phyloP scores from a whole-genome alignment of 2,329 filamentous ascomycete genomes.

The Fusarium sp. region DNA sequence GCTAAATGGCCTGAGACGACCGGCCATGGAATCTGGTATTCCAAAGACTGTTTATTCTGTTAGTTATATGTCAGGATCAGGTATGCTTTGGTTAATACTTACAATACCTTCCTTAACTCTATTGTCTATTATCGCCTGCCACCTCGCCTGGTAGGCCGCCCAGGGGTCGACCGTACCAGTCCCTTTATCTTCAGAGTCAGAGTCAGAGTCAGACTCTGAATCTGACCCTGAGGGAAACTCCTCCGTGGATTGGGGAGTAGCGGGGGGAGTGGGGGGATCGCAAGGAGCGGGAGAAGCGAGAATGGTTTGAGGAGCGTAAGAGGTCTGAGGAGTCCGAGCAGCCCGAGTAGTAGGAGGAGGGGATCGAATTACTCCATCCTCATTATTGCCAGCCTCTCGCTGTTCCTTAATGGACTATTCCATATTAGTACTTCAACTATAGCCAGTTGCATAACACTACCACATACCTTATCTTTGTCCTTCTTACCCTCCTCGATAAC shows the following conservation, averaged over 20 bases:
- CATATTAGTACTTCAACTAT: neutral
- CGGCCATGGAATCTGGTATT: neutral
- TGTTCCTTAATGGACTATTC: neutral
- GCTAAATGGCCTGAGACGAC: neutral
- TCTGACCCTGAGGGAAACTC: neutral
- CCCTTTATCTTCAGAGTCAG: neutral
- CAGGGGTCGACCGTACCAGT: neutral
- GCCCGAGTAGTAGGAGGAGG: too few relatives aligned
- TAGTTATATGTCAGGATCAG: neutral
- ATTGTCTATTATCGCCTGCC: neutral
- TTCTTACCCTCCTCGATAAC: accelerated
- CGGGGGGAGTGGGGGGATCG: too few relatives aligned
- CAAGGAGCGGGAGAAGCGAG: too few relatives aligned
- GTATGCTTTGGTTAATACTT: neutral
- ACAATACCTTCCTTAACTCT: neutral
- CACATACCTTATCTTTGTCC: neutral
- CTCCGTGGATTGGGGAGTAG: neutral
- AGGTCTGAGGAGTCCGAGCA: too few relatives aligned
- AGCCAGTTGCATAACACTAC: neutral
- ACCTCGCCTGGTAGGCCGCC: neutral
- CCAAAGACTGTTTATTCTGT: neutral
- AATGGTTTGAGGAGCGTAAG: too few relatives aligned
- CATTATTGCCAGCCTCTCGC: neutral
- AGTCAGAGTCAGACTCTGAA: neutral
- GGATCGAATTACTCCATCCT: neutral